Conservation (phyloP, 352 stramenopile species). For the Globisporangium cylindrosporum region DNA sequence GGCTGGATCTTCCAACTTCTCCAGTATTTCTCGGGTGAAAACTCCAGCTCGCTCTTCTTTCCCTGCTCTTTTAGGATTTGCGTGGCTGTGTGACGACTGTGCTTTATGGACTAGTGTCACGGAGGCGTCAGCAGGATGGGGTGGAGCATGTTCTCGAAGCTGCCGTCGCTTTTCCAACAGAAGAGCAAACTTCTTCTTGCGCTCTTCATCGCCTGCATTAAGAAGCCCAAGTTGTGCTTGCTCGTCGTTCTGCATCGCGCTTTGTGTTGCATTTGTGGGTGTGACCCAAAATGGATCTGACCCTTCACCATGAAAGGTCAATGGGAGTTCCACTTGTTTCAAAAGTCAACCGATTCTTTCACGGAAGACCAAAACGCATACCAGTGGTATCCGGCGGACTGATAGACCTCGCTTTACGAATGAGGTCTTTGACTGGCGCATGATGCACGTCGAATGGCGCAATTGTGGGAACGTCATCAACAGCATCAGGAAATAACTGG, state of each 20-base stretch:
- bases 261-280: slow-evolving; percentile 15
- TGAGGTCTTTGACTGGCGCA: slow-evolving; percentile 39
- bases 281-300: neutral
- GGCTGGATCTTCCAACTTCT: neutral
- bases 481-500: slow-evolving; percentile 32
- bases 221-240: slow-evolving; percentile 17
- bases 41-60: neutral
- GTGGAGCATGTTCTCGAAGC: slow-evolving; percentile 24
- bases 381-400: slow-evolving; percentile 29
- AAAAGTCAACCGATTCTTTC: neutral
- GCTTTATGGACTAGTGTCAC: slow-evolving; percentile 9
- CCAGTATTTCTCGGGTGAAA: neutral
- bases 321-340: neutral
- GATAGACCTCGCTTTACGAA: slow-evolving; percentile 22
- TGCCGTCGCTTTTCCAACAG: slow-evolving; percentile 40
- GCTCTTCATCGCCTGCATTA: slow-evolving; percentile 26
- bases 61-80: neutral
- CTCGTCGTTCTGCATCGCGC: slow-evolving; percentile 52
- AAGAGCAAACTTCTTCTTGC: slow-evolving; percentile 39
- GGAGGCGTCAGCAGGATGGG: slow-evolving; percentile 15
- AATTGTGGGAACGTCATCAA: slow-evolving; percentile 29
- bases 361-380: slow-evolving; percentile 23
- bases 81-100: neutral
- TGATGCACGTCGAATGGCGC: slow-evolving; percentile 39
- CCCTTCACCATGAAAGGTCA: neutral